Evolutionary conservation across 805 yeast genomes (phyloP).

Genomic region (Cyberlindnera sargentensis): DNA sequence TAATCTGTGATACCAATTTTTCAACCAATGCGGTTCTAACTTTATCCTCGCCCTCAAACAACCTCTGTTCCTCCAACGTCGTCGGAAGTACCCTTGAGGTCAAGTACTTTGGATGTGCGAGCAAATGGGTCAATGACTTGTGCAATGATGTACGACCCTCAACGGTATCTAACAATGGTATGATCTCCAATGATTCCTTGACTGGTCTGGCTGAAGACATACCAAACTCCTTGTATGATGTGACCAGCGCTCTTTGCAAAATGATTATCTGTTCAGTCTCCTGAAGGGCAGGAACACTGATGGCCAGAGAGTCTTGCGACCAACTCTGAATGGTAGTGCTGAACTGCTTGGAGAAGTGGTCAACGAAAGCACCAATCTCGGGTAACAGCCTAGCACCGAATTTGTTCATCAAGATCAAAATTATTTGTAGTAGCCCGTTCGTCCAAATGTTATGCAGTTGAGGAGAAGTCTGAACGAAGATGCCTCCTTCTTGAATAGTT

Average conservation of each 20-base stretch:
- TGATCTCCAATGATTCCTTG: slow-evolving; percentile 23
- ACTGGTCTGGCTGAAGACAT: slow-evolving; percentile 21
- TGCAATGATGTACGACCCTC: slow-evolving; percentile 53
- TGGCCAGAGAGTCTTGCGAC: slow-evolving; percentile 49
- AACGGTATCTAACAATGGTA: slow-evolving; percentile 58
- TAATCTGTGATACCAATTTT: slow-evolving; percentile 41
- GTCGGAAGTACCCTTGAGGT: slow-evolving; percentile 61
- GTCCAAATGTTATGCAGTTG: slow-evolving; percentile 76
- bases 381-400: slow-evolving; percentile 60
- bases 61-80: slow-evolving; percentile 55
- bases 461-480: slow-evolving; percentile 44
- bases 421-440: slow-evolving; percentile 69
- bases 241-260: slow-evolving; percentile 49
- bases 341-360: slow-evolving; percentile 60
- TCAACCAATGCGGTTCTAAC: slow-evolving; percentile 36
- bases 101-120: slow-evolving; percentile 82
- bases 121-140: slow-evolving; percentile 58
- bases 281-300: slow-evolving; percentile 42
- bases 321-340: slow-evolving; percentile 58
- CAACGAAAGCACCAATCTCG: slow-evolving; percentile 56
- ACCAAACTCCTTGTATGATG: slow-evolving; percentile 46
- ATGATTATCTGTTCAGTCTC: slow-evolving; percentile 67
- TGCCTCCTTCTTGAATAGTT: slow-evolving; percentile 57
- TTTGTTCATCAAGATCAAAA: slow-evolving; percentile 49
- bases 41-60: slow-evolving; percentile 43